A percentile compares a stretch with the other conserved stretches of the same genome.
phyloP scores from a whole-genome alignment of 2,329 filamentous ascomycete genomes.

The Epichloe sylvatica region DNA sequence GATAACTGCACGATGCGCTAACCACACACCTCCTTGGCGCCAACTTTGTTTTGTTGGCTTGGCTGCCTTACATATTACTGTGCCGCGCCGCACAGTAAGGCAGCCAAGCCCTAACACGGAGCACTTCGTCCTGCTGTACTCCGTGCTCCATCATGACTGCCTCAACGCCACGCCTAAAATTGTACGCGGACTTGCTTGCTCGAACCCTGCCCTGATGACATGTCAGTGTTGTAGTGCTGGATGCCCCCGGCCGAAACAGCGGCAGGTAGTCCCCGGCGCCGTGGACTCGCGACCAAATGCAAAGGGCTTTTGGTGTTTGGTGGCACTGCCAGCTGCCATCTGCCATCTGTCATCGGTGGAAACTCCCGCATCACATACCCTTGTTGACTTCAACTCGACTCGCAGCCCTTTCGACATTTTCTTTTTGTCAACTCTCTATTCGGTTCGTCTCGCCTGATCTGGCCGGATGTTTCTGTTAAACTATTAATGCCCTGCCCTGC shows the following conservation, averaged over 20 bases:
- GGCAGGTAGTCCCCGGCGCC: neutral
- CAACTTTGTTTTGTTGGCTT: neutral
- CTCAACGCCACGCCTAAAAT: neutral
- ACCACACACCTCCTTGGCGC: neutral
- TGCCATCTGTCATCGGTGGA: too few relatives aligned
- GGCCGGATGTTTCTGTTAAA: neutral
- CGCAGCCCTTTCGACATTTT: neutral
- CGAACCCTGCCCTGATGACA: too few relatives aligned
- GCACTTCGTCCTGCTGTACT: neutral
- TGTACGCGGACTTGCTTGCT: too few relatives aligned
- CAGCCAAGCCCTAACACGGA: neutral
- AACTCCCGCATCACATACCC: too few relatives aligned
- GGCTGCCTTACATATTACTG: too few relatives aligned
- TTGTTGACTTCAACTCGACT: neutral
- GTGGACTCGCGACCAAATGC: too few relatives aligned
- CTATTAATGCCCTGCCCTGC: constrained; percentile 3
- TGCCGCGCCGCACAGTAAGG: neutral
- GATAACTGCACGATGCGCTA: neutral
- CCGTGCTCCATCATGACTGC: neutral
- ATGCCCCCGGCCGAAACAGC: neutral
- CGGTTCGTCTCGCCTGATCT: neutral
- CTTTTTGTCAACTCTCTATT: neutral
- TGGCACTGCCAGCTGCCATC: neutral
- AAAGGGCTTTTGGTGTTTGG: too few relatives aligned
- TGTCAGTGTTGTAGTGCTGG: neutral